Percentiles rank a stretch among this genome's conserved stretches.
Evolutionary conservation across 176 grass and related monocot genomes (phyloP).

Genomic region (Triticum urartu): DNA sequence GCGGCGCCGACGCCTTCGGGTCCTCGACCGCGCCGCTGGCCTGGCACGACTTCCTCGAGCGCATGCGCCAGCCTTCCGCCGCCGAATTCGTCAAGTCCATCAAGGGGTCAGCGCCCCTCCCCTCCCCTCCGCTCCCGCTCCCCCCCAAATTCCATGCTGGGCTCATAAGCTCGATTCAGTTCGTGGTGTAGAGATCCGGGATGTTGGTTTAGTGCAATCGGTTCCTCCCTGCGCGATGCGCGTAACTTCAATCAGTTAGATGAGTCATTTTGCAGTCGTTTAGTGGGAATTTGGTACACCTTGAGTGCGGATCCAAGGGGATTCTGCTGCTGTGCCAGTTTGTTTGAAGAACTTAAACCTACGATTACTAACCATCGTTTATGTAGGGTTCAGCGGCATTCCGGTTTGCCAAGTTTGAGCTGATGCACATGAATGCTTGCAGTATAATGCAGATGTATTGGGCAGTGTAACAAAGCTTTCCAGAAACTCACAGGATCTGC

Average conservation of each 20-base stretch:
- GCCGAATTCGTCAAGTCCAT: conserved; percentile 95
- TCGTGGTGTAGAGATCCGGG: conserved; percentile 23
- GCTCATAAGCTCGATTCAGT: not conserved
- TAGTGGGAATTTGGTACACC: not conserved
- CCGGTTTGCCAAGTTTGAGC: not conserved
- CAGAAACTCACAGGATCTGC: not conserved
- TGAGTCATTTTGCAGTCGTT: not conserved
- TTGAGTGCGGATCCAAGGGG: not conserved
- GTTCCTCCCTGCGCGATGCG: not conserved
- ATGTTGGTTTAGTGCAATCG: not conserved
- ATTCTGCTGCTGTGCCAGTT: conserved; percentile 9
- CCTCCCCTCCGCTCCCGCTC: not conserved
- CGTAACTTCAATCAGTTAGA: not conserved
- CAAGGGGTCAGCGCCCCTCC: conserved; percentile 53
- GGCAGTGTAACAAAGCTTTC: not conserved
- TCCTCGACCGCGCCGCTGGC: conserved; percentile 76
- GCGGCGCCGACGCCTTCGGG: conserved; percentile 63
- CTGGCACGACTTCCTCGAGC: conserved; percentile 97
- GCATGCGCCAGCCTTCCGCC: conserved; percentile 97
- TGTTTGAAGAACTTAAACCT: not conserved
- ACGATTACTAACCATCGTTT: not conserved
- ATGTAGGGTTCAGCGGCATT: not conserved
- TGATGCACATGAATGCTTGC: not conserved
- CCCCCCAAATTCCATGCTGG: not conserved
- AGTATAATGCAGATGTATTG: not conserved